Percentiles rank a stretch among this genome's conserved stretches.
These are phyloP conservation scores for Corymbia citriodora DNA, from an alignment of 441 rosid species.

Conservation along the genomic window DNA sequence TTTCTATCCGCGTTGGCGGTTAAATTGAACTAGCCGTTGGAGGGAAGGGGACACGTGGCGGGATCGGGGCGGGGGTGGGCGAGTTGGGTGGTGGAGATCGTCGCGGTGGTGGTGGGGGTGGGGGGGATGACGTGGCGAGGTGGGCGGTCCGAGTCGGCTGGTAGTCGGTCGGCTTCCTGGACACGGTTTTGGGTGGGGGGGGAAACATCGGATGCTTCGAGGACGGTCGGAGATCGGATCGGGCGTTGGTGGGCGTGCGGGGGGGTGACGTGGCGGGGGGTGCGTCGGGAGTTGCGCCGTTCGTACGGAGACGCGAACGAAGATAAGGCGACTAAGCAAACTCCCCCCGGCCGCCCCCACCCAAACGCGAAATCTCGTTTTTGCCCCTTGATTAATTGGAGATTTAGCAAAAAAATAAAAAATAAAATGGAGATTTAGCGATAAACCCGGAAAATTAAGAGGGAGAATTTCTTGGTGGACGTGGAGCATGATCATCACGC, in stretches of 20 bases:
- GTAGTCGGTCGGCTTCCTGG: not conserved
- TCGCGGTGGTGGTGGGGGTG: not conserved
- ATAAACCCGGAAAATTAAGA: not conserved
- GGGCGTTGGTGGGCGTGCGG: not conserved
- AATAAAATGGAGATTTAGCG: not conserved
- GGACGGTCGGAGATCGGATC: not conserved
- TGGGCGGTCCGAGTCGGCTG: slow-evolving; percentile 40
- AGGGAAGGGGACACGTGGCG: slow-evolving; percentile 27
- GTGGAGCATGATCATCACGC: not conserved
- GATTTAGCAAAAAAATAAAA: not conserved
- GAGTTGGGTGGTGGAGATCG: not conserved
- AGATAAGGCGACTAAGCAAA: not conserved
- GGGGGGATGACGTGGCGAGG: slow-evolving; percentile 34
- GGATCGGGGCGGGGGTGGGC: not conserved
- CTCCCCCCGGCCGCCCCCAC: too few relatives aligned
- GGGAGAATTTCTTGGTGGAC: not conserved
- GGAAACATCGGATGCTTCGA: not conserved
- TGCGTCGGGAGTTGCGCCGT: not conserved
- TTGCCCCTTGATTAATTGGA: not conserved
- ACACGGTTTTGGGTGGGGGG: not conserved
- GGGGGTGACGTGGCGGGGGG: not conserved
- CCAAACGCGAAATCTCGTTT: not conserved
- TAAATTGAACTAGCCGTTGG: slow-evolving; percentile 54
- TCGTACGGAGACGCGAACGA: not conserved
- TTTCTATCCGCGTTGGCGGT: slow-evolving; percentile 26